Base-by-base conservation (phyloP, 805 yeast genomes). In the Nakazawaea wyomingensis region DNA sequence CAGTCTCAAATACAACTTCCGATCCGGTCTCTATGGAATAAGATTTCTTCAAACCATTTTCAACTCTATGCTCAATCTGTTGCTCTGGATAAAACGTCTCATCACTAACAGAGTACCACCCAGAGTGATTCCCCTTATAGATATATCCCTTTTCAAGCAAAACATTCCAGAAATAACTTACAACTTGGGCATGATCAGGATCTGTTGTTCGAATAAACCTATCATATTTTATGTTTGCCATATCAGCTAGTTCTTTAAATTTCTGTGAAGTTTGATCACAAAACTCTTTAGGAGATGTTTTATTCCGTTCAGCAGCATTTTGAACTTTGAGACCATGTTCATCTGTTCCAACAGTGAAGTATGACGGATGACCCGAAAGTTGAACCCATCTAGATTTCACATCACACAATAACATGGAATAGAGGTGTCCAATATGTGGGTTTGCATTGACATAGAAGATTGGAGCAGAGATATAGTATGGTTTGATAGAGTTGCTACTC, bases 261-360 rank as follows among this genome's bases (percentile, higher is more conserved):
- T 78, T 79, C 4, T 63, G 56, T 1, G 87, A 76, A 3, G 87
- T 72, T 11, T 62, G 62, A 56, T 91, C 96, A 18, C 89, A 95
- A 53, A 90, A 84, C 34, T 60, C 56, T 54, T 82, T 72, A 1
- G 96, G 87, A 1, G 65, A 64, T n/a, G 60, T 57, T 5, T 56
- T 55, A 10, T 69, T 71, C 45, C 67, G 68, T 24, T 65, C 68
- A 0, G 96, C 95, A 0, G 95, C 97, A n/a, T 76, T 69, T 53
- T 87, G 95, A 24, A 91, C 91, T 66, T 93, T 93, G 43, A 89
- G 64, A 0, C 99, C 99, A 60, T 93, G 99, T 61, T 93, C 99
- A 60, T 93, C 99, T 0, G 97, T 90, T 0, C 99, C 99, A 0
- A 98, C 93, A 5, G 86, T 76, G 55, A 90, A 74, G 47, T 65